phyloP scores from a whole-genome alignment of 2,329 filamentous ascomycete species.

The Fusarium sp. region DNA sequence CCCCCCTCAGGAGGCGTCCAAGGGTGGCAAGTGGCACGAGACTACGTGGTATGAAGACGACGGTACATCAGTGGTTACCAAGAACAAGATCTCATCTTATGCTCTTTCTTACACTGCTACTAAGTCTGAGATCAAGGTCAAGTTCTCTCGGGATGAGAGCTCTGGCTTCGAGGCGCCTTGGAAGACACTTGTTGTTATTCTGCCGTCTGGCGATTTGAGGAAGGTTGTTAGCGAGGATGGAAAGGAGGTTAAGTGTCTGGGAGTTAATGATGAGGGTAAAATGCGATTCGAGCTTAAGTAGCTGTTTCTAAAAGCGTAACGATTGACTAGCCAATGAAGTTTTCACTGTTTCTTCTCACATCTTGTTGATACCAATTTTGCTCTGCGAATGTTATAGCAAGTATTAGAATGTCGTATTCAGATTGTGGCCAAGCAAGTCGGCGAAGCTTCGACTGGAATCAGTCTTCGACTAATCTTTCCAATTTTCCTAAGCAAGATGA shows the following conservation, averaged over 20 bases:
- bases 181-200: slow-evolving; percentile 48
- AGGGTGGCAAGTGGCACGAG: slow-evolving; percentile 42
- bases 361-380: background rate
- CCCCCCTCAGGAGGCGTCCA: slow-evolving; percentile 45
- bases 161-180: slow-evolving; percentile 51
- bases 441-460: background rate
- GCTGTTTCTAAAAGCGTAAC: background rate
- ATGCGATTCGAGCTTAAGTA: slow-evolving; percentile 1
- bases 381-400: background rate
- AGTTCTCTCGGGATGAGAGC: slow-evolving; percentile 46
- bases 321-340: background rate
- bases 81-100: slow-evolving; percentile 50
- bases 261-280: slow-evolving; percentile 3
- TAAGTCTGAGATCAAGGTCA: slow-evolving; percentile 39
- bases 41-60: slow-evolving; percentile 54
- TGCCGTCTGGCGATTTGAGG: slow-evolving; percentile 48
- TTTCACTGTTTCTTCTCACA: background rate
- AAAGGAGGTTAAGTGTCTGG: background rate
- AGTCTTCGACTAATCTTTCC: background rate
- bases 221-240: background rate
- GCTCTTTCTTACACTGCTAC: slow-evolving; percentile 44
- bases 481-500: background rate
- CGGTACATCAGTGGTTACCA: slow-evolving; percentile 48
- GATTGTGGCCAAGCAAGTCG: too few relatives aligned
- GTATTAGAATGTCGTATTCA: too few relatives aligned